Evolutionary conservation across 2,329 filamentous ascomycete species (phyloP).

Genomic region (Cyphellophora europaea): DNA sequence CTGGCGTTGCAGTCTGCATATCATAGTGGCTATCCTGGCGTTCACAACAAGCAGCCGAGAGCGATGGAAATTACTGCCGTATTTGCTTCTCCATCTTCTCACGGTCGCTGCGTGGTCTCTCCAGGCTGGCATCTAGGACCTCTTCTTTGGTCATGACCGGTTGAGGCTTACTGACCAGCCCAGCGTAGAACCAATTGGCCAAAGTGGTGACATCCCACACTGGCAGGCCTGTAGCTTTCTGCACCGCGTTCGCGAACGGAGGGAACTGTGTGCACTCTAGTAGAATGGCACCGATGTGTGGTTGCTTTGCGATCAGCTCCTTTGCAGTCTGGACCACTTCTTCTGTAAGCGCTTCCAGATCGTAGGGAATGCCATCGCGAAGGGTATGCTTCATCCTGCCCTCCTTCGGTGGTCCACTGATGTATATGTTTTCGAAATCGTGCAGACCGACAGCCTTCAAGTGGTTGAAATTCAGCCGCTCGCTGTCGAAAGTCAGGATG

Average conservation of each 20-base stretch:
- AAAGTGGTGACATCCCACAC: conserved; percentile 30
- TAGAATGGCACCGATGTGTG: conserved; percentile 20
- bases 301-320: conserved; percentile 1
- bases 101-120: background rate
- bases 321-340: conserved; percentile 4
- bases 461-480: conserved; percentile 6
- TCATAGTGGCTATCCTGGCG: too few species aligned
- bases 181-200: conserved; percentile 28
- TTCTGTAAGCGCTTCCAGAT: conserved; percentile 4
- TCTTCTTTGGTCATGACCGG: background rate
- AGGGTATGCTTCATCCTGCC: conserved; percentile 2
- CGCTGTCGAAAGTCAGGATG: background rate
- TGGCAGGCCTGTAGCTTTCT: conserved; percentile 21
- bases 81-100: background rate
- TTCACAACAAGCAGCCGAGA: too few species aligned
- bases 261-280: conserved; percentile 32
- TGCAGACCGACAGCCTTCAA: conserved; percentile 20
- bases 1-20: too few species aligned
- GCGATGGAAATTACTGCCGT: background rate
- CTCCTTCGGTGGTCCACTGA: conserved; percentile 16
- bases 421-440: conserved; percentile 10
- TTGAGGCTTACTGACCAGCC: conserved; percentile 15
- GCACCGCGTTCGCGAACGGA: conserved; percentile 24
- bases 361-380: conserved; percentile 3
- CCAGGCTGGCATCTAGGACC: background rate